phyloP scores from a whole-genome alignment of 441 rosid genomes.

The Croton laevigatus region DNA sequence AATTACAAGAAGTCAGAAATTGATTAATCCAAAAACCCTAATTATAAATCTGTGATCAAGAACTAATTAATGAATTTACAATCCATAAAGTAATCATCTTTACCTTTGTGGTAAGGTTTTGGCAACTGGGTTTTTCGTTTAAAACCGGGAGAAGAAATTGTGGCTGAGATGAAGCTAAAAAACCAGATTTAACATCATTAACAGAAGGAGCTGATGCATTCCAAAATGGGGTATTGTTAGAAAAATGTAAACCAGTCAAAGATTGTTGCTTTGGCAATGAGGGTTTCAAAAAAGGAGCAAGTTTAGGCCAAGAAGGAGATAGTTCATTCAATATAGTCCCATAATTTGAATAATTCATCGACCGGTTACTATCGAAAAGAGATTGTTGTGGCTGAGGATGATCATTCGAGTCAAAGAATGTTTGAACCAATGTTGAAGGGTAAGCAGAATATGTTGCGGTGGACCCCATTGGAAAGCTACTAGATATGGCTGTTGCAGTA shows the following conservation, averaged over 20 bases:
- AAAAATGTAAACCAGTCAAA: constrained; percentile 37
- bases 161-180: constrained; percentile 36
- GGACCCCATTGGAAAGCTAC: constrained; percentile 25
- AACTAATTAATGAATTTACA: no score
- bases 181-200: constrained; percentile 28
- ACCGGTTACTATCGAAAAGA: constrained; percentile 35
- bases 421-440: constrained; percentile 46
- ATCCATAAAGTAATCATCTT: background rate
- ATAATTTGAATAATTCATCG: constrained; percentile 34
- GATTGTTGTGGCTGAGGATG: constrained; percentile 47
- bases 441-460: constrained; percentile 35
- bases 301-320: constrained; percentile 39
- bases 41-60: background rate
- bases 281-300: constrained; percentile 32
- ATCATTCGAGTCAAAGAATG: constrained; percentile 36
- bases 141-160: constrained; percentile 28
- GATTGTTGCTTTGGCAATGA: constrained; percentile 37
- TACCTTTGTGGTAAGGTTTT: constrained; percentile 37
- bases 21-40: constrained; percentile 14
- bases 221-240: constrained; percentile 51
- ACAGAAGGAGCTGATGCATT: constrained; percentile 38
- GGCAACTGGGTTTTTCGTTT: constrained; percentile 35
- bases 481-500: constrained; percentile 15
- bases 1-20: constrained; percentile 15
- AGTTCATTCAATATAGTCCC: constrained; percentile 32